Percentiles rank a stretch among this genome's conserved stretches.
These are phyloP conservation scores for Saccharomyces hybrid DNA, from an alignment of 1,139 yeast genomes.

Conservation along the genomic window DNA sequence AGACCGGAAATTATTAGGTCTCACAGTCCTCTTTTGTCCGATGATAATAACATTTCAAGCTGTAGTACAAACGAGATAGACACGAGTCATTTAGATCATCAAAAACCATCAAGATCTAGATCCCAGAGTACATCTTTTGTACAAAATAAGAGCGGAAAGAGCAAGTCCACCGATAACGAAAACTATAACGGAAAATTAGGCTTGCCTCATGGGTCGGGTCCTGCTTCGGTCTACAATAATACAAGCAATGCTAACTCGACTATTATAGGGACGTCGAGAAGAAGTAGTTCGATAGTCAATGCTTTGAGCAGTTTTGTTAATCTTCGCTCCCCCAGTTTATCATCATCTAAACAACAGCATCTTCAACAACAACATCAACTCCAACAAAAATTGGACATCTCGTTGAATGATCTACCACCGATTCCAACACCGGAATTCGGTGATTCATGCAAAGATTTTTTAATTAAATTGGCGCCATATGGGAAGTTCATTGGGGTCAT, in stretches of 20 bases:
- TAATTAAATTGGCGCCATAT: conserved; percentile 33
- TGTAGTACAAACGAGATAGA: neutral
- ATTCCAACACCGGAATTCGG: conserved; percentile 32
- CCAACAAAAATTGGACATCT: conserved; percentile 10
- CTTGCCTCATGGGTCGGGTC: conserved; percentile 2
- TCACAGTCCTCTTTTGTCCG: neutral
- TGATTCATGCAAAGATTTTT: conserved; percentile 35
- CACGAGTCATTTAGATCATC: neutral
- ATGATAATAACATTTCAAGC: neutral
- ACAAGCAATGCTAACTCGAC: conserved; percentile 8
- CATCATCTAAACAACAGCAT: conserved; percentile 13
- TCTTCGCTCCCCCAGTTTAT: conserved; percentile 25
- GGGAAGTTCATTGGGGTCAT: conserved; percentile 36
- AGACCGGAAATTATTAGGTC: neutral
- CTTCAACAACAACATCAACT: conserved; percentile 3
- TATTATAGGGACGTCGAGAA: conserved; percentile 22
- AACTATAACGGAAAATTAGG: neutral
- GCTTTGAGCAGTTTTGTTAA: conserved; percentile 34
- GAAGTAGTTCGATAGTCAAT: conserved; percentile 34
- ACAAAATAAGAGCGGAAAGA: neutral
- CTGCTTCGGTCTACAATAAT: conserved; percentile 4
- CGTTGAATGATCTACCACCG: conserved; percentile 19
- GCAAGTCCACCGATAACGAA: neutral
- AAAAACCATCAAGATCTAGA: neutral
- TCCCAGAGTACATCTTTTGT: neutral